Evolutionary conservation across 306 rosid species (phyloP), one percentile per base, ranked within the genome.

Genomic region (Hippophae gyantsensis): DNA sequence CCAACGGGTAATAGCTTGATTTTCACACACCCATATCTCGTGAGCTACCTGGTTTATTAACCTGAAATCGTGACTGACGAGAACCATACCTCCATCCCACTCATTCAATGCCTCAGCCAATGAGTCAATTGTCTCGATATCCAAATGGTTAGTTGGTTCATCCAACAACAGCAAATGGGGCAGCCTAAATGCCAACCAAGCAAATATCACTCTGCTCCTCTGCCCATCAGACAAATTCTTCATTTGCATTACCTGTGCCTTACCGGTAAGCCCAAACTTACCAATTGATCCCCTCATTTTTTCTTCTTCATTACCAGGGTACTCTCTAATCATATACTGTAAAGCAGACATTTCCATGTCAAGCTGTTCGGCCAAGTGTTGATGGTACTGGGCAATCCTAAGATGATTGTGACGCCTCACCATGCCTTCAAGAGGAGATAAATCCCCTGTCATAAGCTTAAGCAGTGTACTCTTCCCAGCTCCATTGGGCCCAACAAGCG

Each of bases 71-170:
- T 93, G 99, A 69, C 99, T 93, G 51, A 93, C 99, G 57, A 93
- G 97, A 56, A 93, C 99, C 81, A 93, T 0, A 13, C 99, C 99
- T 48, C 99, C 99, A 60, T 93, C 99, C 99, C 99, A 88, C 74
- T 93, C 99, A 48, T 93, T 93, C 84, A 93, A 60, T 25, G 99
- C 99, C 69, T 88, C 99, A 0, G 99, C 99, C 76, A 93, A 62
- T 0, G 99, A 93, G 76, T 93, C 99, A 0, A 93, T 93, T 26
- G 97, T 93, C 78, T 93, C 97, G 5, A 88, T 93, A 79, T 93
- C 99, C 76, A 93, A 88, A 68, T 93, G 99, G 56, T 93, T 88
- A 7, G 97, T 93, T 13, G 99, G 99, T 77, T 93, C 99, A 66
- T 93, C 97, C 70, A 93, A 68, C 10, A 93, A 78, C 58, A 93